phyloP scores from a whole-genome alignment of 2,329 filamentous ascomycete genomes.

The Sporothrix pallida region DNA sequence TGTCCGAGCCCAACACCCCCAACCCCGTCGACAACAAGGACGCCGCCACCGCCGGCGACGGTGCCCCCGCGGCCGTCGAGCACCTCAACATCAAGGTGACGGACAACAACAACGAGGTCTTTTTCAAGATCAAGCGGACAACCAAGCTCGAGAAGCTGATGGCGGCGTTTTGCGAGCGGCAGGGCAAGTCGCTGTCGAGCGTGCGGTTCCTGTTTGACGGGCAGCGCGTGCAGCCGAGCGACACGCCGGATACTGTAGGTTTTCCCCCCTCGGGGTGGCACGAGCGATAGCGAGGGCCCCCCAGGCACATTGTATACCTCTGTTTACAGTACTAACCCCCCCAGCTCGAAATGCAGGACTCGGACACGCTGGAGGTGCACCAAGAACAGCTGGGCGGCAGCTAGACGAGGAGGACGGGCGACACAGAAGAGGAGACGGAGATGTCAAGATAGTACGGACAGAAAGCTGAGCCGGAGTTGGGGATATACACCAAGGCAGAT shows the following conservation, averaged over 20 bases:
- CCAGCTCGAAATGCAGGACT: constrained; percentile 95
- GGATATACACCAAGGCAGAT: constrained; percentile 8
- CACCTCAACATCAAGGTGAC: constrained; percentile 99
- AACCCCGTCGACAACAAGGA: constrained; percentile 31
- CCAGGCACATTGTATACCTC: too few species aligned
- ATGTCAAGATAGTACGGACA: not conserved
- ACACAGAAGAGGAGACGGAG: not conserved
- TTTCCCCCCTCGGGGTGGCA: too few species aligned
- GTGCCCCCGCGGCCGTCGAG: constrained; percentile 57
- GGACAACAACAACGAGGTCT: constrained; percentile 99
- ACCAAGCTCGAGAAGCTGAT: constrained; percentile 97
- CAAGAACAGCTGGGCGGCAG: constrained; percentile 90
- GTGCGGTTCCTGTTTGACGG: constrained; percentile 97
- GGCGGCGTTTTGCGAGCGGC: constrained; percentile 95
- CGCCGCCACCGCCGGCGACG: constrained; percentile 46
- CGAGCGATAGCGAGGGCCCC: too few species aligned
- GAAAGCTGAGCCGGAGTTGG: constrained; percentile 3
- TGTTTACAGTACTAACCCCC: not conserved
- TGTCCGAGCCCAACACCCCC: constrained; percentile 54
- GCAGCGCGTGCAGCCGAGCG: constrained; percentile 84
- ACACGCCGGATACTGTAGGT: constrained; percentile 92
- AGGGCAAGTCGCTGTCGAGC: constrained; percentile 82
- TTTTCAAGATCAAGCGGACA: constrained; percentile 99
- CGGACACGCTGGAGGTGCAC: constrained; percentile 94
- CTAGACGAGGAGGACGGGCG: not conserved